phyloP scores from a whole-genome alignment of 1,139 yeast species.

The Entelexis paramagnoliae region DNA sequence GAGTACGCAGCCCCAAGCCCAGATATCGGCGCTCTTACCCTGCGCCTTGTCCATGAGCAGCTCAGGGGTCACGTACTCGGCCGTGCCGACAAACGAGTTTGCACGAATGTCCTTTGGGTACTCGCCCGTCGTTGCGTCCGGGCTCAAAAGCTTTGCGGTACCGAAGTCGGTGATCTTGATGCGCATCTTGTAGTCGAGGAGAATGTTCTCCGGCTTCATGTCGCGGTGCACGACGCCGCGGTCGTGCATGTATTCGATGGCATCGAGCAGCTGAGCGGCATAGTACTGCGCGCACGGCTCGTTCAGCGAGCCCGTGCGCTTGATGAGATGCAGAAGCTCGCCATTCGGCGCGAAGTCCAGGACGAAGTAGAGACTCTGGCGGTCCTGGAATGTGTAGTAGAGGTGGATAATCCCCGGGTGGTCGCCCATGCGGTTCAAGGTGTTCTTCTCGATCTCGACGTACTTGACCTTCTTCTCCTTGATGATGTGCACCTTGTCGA shows the following conservation, averaged over 20 bases:
- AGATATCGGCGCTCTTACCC: constrained; percentile 81
- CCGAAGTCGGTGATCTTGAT: constrained; percentile 96
- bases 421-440: constrained; percentile 71
- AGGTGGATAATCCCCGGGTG: constrained; percentile 83
- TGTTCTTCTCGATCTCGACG: constrained; percentile 90
- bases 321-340: constrained; percentile 69
- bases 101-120: constrained; percentile 52
- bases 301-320: constrained; percentile 65
- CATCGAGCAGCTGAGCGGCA: constrained; percentile 72
- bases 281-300: constrained; percentile 68
- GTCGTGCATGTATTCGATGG: constrained; percentile 70
- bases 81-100: constrained; percentile 82
- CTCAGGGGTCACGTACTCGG: constrained; percentile 87
- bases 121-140: constrained; percentile 21
- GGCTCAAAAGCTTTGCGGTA: constrained; percentile 73
- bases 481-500: constrained; percentile 88
- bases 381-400: constrained; percentile 90
- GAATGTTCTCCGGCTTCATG: constrained; percentile 79
- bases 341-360: constrained; percentile 91
- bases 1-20: constrained; percentile 94
- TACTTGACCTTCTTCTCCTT: constrained; percentile 92
- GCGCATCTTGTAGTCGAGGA: constrained; percentile 69
- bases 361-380: constrained; percentile 76
- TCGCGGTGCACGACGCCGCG: constrained; percentile 89
- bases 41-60: constrained; percentile 69